These are phyloP conservation scores for Dictyostelium gargantuum DNA, from an alignment of 208 protist species.

Conservation along the genomic window DNA sequence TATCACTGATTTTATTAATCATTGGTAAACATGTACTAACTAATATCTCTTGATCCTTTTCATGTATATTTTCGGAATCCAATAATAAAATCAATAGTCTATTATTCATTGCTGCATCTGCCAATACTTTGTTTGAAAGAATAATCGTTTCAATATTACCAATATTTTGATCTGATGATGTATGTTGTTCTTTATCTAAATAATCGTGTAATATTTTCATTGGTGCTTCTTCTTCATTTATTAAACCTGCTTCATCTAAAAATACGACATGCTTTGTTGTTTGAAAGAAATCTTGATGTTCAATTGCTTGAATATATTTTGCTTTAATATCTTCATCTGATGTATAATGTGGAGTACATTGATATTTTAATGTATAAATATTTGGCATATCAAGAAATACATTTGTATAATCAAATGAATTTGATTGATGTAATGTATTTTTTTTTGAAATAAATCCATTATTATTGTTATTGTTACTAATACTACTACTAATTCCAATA, in stretches of 20 bases:
- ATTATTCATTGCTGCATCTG: slow-evolving; percentile 81
- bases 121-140: slow-evolving; percentile 70
- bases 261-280: slow-evolving; percentile 65
- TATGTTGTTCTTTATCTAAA: slow-evolving; percentile 69
- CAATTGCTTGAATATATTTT: background rate
- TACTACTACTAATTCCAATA: background rate
- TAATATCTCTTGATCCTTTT: background rate
- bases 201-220: slow-evolving; percentile 82
- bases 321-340: slow-evolving; percentile 76
- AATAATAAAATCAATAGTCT: slow-evolving; percentile 30
- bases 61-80: background rate
- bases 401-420: background rate
- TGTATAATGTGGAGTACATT: slow-evolving; percentile 63
- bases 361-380: slow-evolving; percentile 46
- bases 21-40: slow-evolving; percentile 2
- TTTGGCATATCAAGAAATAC: background rate
- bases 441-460: background rate
- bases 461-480: background rate
- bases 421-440: background rate
- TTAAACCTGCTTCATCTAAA: slow-evolving; percentile 79
- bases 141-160: slow-evolving; percentile 72
- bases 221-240: slow-evolving; percentile 61
- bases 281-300: slow-evolving; percentile 38
- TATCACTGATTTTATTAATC: background rate
- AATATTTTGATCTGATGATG: background rate